Evolutionary conservation across 169 alveolate species (phyloP).

Genomic region (Cyclospora cayetanensis): DNA sequence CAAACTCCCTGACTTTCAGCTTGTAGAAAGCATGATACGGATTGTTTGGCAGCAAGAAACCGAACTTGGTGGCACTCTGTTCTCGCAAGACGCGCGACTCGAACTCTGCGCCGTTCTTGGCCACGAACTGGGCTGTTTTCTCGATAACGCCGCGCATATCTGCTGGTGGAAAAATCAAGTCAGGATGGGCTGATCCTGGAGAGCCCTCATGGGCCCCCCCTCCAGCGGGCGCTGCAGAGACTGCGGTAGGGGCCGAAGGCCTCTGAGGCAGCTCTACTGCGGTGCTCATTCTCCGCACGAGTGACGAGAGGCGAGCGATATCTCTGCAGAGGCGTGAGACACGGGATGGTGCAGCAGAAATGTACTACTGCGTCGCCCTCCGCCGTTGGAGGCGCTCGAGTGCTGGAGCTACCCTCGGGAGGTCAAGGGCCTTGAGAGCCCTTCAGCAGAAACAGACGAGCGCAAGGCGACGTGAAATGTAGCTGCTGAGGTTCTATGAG

Average conservation of each 20-base stretch:
- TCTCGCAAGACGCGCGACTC: constrained; percentile 87
- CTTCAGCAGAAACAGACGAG: neutral
- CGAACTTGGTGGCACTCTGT: constrained; percentile 82
- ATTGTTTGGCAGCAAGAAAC: constrained; percentile 84
- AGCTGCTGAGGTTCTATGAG: neutral
- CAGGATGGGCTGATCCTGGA: constrained; percentile 33
- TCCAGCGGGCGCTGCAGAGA: neutral
- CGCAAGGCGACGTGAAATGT: neutral
- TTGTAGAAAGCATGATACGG: constrained; percentile 88
- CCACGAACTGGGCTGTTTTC: constrained; percentile 93
- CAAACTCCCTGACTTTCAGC: constrained; percentile 83
- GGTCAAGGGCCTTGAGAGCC: neutral
- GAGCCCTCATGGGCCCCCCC: neutral
- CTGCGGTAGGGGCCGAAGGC: constrained; percentile 14
- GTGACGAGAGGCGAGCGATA: neutral
- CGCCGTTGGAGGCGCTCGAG: too few relatives aligned
- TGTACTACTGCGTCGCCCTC: too few relatives aligned
- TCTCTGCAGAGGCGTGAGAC: neutral
- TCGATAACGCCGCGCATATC: constrained; percentile 88
- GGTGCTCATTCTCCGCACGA: constrained; percentile 59
- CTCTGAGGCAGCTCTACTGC: constrained; percentile 66
- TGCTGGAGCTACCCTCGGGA: neutral
- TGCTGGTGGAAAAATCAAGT: constrained; percentile 88
- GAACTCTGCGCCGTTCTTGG: constrained; percentile 91
- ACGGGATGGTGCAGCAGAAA: too few relatives aligned